phyloP scores from a whole-genome alignment of 352 stramenopile species.

The Phytophthora lateralis region DNA sequence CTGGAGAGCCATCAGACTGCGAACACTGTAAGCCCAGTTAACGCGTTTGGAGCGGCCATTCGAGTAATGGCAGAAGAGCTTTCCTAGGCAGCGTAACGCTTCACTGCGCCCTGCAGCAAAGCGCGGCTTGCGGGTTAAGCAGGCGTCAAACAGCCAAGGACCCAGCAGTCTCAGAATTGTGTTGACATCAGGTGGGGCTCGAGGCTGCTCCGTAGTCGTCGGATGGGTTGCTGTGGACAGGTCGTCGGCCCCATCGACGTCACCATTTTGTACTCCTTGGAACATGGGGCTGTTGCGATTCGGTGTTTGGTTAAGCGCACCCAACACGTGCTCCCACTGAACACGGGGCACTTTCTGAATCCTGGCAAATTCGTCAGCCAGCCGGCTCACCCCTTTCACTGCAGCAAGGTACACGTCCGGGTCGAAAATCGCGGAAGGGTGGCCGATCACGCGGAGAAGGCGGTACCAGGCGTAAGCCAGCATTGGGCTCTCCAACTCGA shows the following conservation, averaged over 20 bases:
- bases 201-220: conserved; percentile 37
- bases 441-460: conserved; percentile 79
- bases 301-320: conserved; percentile 59
- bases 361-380: conserved; percentile 77
- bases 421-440: conserved; percentile 81
- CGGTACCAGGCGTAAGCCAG: conserved; percentile 88
- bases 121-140: conserved; percentile 67
- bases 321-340: conserved; percentile 77
- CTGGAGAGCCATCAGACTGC: conserved; percentile 83
- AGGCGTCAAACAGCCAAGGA: conserved; percentile 88
- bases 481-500: conserved; percentile 77
- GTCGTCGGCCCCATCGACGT: conserved; percentile 27
- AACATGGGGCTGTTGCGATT: conserved; percentile 54
- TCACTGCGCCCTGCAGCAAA: conserved; percentile 80
- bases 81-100: conserved; percentile 76
- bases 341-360: conserved; percentile 72
- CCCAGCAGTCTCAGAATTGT: conserved; percentile 80
- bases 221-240: conserved; percentile 14
- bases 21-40: conserved; percentile 83
- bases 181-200: conserved; percentile 85
- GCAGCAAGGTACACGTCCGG: conserved; percentile 84
- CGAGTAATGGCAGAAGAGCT: conserved; percentile 70
- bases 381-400: conserved; percentile 82
- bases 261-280: conserved; percentile 47
- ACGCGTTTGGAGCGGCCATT: conserved; percentile 80